These are phyloP conservation scores for Beauveria sp. DNA, from an alignment of 2,329 filamentous ascomycete species.

Conservation along the genomic window DNA sequence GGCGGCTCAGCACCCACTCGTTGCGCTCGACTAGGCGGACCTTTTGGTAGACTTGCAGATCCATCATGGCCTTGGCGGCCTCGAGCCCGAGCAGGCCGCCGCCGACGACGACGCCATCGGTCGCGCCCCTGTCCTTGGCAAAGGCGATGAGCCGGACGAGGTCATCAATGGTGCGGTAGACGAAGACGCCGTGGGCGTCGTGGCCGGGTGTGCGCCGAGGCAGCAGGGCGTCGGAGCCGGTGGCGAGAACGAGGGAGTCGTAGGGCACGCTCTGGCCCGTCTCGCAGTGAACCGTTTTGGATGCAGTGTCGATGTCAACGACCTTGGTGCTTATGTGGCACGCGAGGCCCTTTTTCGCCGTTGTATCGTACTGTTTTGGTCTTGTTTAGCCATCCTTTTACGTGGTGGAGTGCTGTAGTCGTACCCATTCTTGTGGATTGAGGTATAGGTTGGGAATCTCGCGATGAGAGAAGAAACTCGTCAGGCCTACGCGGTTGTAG, in stretches of 20 bases:
- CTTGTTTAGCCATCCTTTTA: not conserved
- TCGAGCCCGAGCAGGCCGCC: conserved; percentile 81
- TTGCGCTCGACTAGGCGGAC: conserved; percentile 79
- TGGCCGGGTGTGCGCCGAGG: conserved; percentile 63
- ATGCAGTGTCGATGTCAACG: conserved; percentile 46
- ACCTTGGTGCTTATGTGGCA: conserved; percentile 71
- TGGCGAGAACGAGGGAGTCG: conserved; percentile 71
- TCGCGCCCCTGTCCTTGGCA: conserved; percentile 57
- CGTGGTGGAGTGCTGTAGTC: no score
- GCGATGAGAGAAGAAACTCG: conserved; percentile 81
- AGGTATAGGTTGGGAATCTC: conserved; percentile 82
- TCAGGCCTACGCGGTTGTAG: conserved; percentile 85
- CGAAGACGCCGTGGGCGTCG: conserved; percentile 81
- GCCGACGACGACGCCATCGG: conserved; percentile 69
- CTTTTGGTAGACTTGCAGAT: conserved; percentile 64
- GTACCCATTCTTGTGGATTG: conserved; percentile 75
- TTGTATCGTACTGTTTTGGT: conserved; percentile 52
- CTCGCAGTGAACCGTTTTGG: conserved; percentile 10
- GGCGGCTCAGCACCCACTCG: conserved; percentile 72
- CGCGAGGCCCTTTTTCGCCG: conserved; percentile 59
- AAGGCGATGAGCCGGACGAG: conserved; percentile 56
- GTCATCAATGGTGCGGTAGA: conserved; percentile 48
- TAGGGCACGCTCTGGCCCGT: conserved; percentile 47
- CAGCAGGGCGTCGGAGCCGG: conserved; percentile 71
- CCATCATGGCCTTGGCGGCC: conserved; percentile 87